These are phyloP conservation scores for Beauveria medogensis DNA, from an alignment of 2,329 filamentous ascomycete species.

Conservation along the genomic window DNA sequence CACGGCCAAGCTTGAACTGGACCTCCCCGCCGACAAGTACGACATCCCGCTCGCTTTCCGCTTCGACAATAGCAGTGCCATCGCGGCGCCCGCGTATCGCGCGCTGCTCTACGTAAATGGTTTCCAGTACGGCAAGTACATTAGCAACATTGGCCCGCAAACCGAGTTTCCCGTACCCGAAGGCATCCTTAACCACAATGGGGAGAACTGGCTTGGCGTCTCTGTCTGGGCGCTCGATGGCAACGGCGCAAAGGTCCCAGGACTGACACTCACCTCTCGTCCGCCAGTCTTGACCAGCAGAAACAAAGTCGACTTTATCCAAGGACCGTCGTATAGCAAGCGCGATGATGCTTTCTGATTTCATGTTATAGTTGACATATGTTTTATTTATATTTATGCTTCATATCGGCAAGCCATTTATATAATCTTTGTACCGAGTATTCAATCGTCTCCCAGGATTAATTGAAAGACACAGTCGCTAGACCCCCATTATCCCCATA, in stretches of 20 bases:
- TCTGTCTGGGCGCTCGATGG: conserved; percentile 59
- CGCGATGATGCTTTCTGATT: conserved; percentile 43
- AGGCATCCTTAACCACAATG: conserved; percentile 62
- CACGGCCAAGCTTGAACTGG: conserved; percentile 44
- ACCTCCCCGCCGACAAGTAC: conserved; percentile 43
- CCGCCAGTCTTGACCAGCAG: conserved; percentile 24
- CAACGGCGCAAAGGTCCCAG: conserved; percentile 47
- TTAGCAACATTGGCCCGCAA: conserved; percentile 71
- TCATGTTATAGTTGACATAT: neutral
- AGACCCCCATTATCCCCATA: conserved; percentile 38
- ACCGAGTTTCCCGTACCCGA: conserved; percentile 63
- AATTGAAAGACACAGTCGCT: neutral
- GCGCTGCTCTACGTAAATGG: conserved; percentile 66
- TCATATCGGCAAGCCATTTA: neutral
- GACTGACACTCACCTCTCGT: conserved; percentile 39
- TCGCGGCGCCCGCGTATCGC: conserved; percentile 38
- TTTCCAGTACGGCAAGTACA: conserved; percentile 55
- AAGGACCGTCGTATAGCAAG: conserved; percentile 35
- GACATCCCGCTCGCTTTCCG: conserved; percentile 55
- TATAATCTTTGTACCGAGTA: neutral
- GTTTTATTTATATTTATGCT: neutral
- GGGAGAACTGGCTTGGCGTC: conserved; percentile 61
- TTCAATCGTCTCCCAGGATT: neutral
- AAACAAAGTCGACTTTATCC: conserved; percentile 34
- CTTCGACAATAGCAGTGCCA: conserved; percentile 37